These are phyloP conservation scores for Colletotrichum sp. DNA, from an alignment of 2,329 filamentous ascomycete genomes.

Conservation along the genomic window DNA sequence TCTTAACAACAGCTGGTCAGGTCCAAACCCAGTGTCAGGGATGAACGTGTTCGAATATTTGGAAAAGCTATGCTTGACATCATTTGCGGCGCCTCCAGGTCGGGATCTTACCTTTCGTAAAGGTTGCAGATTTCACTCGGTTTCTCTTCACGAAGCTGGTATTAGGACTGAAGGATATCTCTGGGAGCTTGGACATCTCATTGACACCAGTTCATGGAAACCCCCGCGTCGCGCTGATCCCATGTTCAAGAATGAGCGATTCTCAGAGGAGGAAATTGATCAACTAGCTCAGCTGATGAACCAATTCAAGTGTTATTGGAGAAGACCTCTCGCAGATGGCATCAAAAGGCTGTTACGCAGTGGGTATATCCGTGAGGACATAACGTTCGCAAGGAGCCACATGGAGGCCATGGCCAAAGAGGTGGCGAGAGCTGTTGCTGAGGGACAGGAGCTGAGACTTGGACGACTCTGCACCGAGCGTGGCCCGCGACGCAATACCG, in stretches of 20 bases:
- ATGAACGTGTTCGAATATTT: background rate
- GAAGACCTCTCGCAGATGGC: background rate
- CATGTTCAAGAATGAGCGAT: background rate
- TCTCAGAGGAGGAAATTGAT: background rate
- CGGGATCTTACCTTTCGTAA: background rate
- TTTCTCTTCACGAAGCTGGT: rapidly evolving
- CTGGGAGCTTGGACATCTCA: background rate
- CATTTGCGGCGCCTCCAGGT: background rate
- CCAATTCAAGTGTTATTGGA: rapidly evolving
- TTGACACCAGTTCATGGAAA: rapidly evolving
- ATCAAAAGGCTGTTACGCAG: rapidly evolving
- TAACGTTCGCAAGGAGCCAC: background rate
- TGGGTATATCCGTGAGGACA: rapidly evolving
- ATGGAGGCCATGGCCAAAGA: background rate
- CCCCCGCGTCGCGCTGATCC: rapidly evolving
- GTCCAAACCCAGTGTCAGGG: rapidly evolving
- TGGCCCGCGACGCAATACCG: rapidly evolving
- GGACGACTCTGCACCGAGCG: background rate
- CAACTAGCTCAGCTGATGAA: background rate
- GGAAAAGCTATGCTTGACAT: background rate
- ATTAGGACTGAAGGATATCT: background rate
- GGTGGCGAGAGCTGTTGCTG: background rate
- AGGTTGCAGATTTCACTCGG: background rate
- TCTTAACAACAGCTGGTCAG: rapidly evolving
- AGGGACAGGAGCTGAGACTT: background rate